These are phyloP conservation scores for Bidens hawaiensis DNA, from an alignment of 140 eudicot species.

Conservation along the genomic window DNA sequence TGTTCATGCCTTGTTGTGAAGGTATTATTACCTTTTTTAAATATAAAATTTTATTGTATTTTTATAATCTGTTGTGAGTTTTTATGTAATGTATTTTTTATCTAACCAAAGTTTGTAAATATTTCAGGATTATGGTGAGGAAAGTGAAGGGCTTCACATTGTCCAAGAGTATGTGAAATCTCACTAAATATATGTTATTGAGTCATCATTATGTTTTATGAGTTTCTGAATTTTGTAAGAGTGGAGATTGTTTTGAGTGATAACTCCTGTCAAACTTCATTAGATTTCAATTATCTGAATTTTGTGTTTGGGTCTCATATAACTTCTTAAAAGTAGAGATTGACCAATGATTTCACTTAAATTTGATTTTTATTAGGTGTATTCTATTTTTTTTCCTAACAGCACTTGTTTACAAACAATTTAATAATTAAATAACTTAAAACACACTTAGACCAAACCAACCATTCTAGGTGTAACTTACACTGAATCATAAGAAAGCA, in stretches of 20 bases:
- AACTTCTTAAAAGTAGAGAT: not conserved
- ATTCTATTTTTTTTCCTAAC: too few relatives aligned
- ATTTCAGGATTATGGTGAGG: slow-evolving; percentile 82
- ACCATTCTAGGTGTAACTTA: too few relatives aligned
- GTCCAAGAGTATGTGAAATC: slow-evolving; percentile 79
- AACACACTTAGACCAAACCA: too few relatives aligned
- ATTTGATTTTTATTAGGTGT: too few relatives aligned
- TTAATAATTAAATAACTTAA: too few relatives aligned
- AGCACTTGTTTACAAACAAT: too few relatives aligned
- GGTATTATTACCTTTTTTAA: slow-evolving; percentile 27
- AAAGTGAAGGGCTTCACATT: slow-evolving; percentile 78
- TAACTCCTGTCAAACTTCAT: slow-evolving; percentile 7
- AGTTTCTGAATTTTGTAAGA: slow-evolving; percentile 16
- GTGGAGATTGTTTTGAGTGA: slow-evolving; percentile 11
- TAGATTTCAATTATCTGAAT: slow-evolving; percentile 14
- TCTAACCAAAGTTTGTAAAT: not conserved
- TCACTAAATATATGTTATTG: slow-evolving; percentile 33
- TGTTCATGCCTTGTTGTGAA: slow-evolving; percentile 85
- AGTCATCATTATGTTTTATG: slow-evolving; percentile 1
- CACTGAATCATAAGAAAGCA: too few relatives aligned
- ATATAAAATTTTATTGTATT: not conserved
- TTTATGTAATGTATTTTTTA: not conserved
- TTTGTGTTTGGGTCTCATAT: not conserved
- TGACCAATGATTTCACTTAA: not conserved
- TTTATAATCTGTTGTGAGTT: not conserved